phyloP scores from a whole-genome alignment of 2,329 filamentous ascomycete species.

The Pseudogymnoascus sp. region DNA sequence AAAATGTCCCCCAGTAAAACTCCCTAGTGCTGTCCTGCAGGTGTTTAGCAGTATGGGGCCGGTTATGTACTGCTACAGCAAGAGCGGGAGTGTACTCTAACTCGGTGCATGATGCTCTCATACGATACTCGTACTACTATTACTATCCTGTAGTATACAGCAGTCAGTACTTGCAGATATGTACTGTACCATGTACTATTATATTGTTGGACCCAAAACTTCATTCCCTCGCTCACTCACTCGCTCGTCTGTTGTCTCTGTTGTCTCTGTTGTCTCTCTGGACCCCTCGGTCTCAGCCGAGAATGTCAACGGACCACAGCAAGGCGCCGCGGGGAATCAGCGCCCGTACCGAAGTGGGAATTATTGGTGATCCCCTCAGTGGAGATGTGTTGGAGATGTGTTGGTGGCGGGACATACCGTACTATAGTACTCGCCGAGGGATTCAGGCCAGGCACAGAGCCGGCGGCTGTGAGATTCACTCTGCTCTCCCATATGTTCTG shows the following conservation, averaged over 20 bases:
- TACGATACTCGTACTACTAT: no score
- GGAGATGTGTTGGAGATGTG: not conserved
- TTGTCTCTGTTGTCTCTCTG: not conserved
- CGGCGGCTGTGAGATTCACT: no score
- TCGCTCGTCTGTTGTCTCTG: not conserved
- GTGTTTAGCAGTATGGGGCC: not conserved
- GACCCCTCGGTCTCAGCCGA: constrained; percentile 1
- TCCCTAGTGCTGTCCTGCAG: not conserved
- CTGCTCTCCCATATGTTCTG: not conserved
- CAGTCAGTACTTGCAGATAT: not conserved
- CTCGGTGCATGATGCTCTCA: not conserved
- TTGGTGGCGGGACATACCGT: not conserved
- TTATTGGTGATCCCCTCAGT: not conserved
- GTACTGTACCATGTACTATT: not conserved
- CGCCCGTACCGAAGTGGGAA: not conserved
- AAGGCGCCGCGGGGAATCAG: not conserved
- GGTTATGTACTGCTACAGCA: not conserved
- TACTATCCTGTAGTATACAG: no score
- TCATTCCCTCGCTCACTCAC: constrained; percentile 5
- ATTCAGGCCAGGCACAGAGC: no score
- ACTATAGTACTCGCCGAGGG: no score
- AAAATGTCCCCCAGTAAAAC: not conserved
- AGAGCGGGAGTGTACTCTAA: not conserved
- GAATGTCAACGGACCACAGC: not conserved
- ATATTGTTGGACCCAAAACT: not conserved